These are phyloP conservation scores for Fusarium pseudocircinatum DNA, from an alignment of 2,329 filamentous ascomycete genomes.

Conservation along the genomic window DNA sequence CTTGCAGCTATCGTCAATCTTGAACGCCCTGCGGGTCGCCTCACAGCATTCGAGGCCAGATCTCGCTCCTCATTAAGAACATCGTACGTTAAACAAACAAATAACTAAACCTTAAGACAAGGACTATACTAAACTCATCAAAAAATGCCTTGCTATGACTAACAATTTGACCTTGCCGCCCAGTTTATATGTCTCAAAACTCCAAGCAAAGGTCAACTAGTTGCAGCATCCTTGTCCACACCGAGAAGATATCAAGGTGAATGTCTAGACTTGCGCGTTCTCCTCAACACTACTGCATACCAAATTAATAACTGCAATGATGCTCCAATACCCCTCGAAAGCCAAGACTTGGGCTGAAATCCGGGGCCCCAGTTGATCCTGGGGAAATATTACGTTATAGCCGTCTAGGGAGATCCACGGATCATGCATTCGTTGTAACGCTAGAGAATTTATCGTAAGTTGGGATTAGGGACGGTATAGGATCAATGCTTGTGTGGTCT, in stretches of 20 bases:
- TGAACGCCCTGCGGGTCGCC: neutral
- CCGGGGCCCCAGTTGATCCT: constrained; percentile 1
- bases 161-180: neutral
- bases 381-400: neutral
- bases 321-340: neutral
- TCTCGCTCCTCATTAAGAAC: neutral
- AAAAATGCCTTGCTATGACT: neutral
- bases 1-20: neutral
- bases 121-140: neutral
- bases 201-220: neutral
- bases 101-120: neutral
- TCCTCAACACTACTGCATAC: neutral
- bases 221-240: neutral
- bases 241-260: neutral
- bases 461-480: neutral
- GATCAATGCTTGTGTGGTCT: neutral
- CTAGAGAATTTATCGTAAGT: constrained; percentile 4
- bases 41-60: neutral
- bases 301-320: neutral
- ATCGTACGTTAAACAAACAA: neutral
- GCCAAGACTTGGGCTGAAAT: neutral
- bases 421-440: neutral
- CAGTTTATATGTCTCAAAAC: neutral
- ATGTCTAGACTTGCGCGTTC: neutral
- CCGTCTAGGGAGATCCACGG: constrained; percentile 1